Conservation (phyloP, 2,329 filamentous ascomycete species). For the Aspergillus sp. region DNA sequence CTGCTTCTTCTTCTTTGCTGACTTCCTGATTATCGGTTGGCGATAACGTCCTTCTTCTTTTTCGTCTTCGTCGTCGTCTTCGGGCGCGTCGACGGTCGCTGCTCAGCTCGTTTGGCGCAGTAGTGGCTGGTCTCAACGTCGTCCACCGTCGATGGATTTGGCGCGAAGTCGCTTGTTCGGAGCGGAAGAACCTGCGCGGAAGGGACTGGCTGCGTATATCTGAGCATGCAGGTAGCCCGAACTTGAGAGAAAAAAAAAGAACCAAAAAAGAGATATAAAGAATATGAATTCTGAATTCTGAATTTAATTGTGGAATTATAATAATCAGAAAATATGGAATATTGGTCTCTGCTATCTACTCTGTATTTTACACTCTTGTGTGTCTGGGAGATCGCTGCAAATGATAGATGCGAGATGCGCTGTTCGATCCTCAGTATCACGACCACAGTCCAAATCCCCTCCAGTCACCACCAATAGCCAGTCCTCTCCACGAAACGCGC, state of each 20-base stretch:
- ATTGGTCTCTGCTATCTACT: too few relatives aligned
- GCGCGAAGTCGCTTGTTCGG: conserved; percentile 33
- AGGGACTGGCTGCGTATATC: conserved; percentile 25
- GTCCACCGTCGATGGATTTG: conserved; percentile 2
- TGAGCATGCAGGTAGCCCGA: conserved; percentile 22
- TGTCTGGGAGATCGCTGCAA: neutral
- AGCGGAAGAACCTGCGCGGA: conserved; percentile 26
- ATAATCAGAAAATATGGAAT: too few relatives aligned
- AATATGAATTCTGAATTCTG: neutral
- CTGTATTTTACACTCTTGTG: too few relatives aligned
- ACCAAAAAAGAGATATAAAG: conserved; percentile 5
- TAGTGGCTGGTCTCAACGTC: neutral
- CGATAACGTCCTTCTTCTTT: neutral
- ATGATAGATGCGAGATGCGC: conserved; percentile 14
- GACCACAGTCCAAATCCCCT: neutral
- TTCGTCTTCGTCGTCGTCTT: neutral
- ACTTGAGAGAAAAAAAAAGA: neutral
- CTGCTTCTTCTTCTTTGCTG: neutral
- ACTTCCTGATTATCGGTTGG: too few relatives aligned
- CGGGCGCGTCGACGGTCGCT: conserved; percentile 10
- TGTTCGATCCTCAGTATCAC: neutral
- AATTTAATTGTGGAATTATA: too few relatives aligned
- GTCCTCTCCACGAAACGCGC: too few relatives aligned
- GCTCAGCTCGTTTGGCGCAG: neutral
- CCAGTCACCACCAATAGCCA: too few relatives aligned